Evolutionary conservation across 164 flowering plant species (phyloP), one percentile per base, ranked within the genome.

Genomic region (Aristolochia fimbriata): DNA sequence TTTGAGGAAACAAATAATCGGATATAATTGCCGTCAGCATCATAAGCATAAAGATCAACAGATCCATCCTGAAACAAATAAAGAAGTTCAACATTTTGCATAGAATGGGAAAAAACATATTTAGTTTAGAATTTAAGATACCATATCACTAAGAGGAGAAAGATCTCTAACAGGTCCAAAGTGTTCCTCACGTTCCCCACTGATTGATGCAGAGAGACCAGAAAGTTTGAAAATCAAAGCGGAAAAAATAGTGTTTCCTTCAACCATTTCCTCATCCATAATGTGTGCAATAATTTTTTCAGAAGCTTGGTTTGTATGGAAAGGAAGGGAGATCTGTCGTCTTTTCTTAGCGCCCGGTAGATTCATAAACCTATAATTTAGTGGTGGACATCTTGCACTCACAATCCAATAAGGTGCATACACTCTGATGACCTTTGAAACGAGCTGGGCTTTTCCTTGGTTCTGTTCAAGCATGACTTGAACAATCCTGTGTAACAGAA

Each of bases 141-240:
- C 99, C 99, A 85, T 83, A 75, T 84, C 91, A 64, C 86, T 86
- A 61, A 93, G 91, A 50, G 92, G 83, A 75, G 96, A 81, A 71
- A 93, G 93, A 66, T 86, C 92, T 71, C 66, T 76, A 61, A 76
- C 75, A 63, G 94, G 84, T 61, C 96, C 96, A 77, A 82, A 88
- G 16, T 64, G 66, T 60, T 78, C 83, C 50, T 64, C 66, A 13
- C 78, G 77, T 47, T 80, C 71, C 52, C 72, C 73, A 73, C 75
- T 65, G 47, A 86, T 70, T 48, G 96, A 76, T 51, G 81, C 83
- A 55, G 96, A 79, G 16, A 93, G 82, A 43, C 92, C 96, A 70
- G 83, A 47, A 9, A 57, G 48, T 41, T 82, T 85, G 59, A 88
- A 86, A 73, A 83, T 85, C 67, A 87, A 68, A 41, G 80, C 81